Evolutionary conservation across 1,139 yeast genomes (phyloP), one percentile per base, ranked within the genome.

Genomic region (Lodderomyces theae): DNA sequence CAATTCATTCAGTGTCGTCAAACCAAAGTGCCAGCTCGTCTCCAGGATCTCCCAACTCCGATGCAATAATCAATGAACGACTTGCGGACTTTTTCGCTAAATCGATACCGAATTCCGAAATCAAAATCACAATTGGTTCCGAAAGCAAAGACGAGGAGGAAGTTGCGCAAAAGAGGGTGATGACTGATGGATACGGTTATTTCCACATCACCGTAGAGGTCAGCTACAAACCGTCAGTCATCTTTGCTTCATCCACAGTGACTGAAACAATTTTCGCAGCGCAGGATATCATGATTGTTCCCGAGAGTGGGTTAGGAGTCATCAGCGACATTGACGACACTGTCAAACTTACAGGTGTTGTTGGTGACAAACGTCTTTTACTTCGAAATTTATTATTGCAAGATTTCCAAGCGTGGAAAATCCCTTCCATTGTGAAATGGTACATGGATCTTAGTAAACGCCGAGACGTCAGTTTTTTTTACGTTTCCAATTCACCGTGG

Each of bases 321-420:
- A 89, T 94, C 25, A 82, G 94, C 51, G 99, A 94, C 60, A 83
- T 94, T 38, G 99, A 94, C 57, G 98, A 94, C 56, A 94, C 99
- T 0, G 80, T 92, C 30, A 86, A 94, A 53, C 69, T 79, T 35
- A 89, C 98, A 0, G 97, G 97, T 2, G 90, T 94, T 0, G 73
- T 86, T 24, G 94, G 94, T 2, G 95, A 88, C 48, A 88, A 87
- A 58, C 72, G 95, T 41, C 88, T 86, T 34, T 69, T 92, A 47
- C 79, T 92, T 61, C 73, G 86, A 45, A 89, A 85, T 55, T 80
- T 89, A 1, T 77, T 94, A 45, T 75, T 85, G 3, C 79, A 78
- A 39, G 82, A 81, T 37, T 78, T 79, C 38, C 63, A 70, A 8
- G 77, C 74, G 18, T 84, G 96, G 79, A 73, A 71, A 39, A 78